Base-by-base conservation (phyloP, 768 basidiomycete species). In the Leccinellum rugosiceps region DNA sequence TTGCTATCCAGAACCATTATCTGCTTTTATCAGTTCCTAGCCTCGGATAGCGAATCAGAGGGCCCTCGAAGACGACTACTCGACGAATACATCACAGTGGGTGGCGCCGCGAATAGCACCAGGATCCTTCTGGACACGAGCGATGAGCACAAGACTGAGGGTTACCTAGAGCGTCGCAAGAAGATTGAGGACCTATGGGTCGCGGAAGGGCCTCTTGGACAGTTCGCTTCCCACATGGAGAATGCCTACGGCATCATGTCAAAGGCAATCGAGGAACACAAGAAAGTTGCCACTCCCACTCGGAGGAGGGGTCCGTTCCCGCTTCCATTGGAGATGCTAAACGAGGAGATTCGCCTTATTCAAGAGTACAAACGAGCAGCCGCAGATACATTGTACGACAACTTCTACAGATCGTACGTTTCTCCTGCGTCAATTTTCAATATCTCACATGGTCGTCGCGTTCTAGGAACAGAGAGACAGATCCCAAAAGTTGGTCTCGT, bases 21-120 rank as follows among this genome's bases (percentile, higher is more conserved):
- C 53, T 68, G 66, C 38, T 65, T 68, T 38, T 59, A 61, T 58
- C 68, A 65, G 15, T 68, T 70, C 58, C 25, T 68, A n/a, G 61
- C 68, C 25, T 70, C 68, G 21, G 68, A 68, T 25, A 53, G 50
- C 25, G 60, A 66, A 4, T 65, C 66, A 17, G 63, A 68, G 46
- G 59, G 38, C 35, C 61, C 58, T 34, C 64, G 68, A 32, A 59
- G 64, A 51, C 52, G 49, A 14, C 46, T 70, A 10, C 61, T 70
- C 21, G 68, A 68, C 19, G 68, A 70, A 41, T 63, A 70, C 58
- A 66, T 68, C 56, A 63, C 66, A 23, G 61, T 68, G 30, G 68
- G 68, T 26, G 68, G 68, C 15, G 55, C 64, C 10, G 63, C 66
- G 10, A 70, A 61, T 34, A 65, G 64, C 17, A 65, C 58, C 38